Evolutionary conservation across 2,329 filamentous ascomycete species (phyloP), one percentile per base, ranked within the genome.

Genomic region (Decorospora gaudefroyi): DNA sequence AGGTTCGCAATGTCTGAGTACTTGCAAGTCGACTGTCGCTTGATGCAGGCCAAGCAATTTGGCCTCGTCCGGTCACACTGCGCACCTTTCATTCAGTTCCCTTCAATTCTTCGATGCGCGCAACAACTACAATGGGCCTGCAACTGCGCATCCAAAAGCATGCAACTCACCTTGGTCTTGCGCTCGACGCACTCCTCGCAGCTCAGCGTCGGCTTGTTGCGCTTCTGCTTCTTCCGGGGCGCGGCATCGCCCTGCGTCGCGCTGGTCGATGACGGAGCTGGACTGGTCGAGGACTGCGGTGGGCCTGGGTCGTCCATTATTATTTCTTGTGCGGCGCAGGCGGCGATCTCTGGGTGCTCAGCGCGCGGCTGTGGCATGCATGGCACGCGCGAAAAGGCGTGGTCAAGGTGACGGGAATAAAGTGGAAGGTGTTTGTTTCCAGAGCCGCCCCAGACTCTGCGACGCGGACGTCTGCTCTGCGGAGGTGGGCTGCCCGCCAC

Each of bases 121-220:
- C n/a, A 15, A 13, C 11, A 33, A 6, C 12, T 6, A 28, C 26
- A 6, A 6, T n/a, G 5, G 10, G 17, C 13, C 30, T 10, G 23
- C 17, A 32, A 18, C 19, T 31, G 32, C 33, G 33, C 13, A 10
- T n/a, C 25, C 38, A 17, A 19, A 13, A 30, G 18, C 11, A 28
- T 15, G 27, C 21, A 42, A 42, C 78, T 55, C 66, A 86, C 86
- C 78, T 89, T 91, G 16, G 87, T 91, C 73, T 91, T 91, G 56
- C 87, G 78, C 71, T 90, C 86, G 15, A 91, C 88, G 63, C 88
- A 92, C 66, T 90, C 86, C 50, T 84, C 80, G 61, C 88, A 91
- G 34, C 85, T 89, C 51, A 91, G 66, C 1, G 87, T 91, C 3
- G 88, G 88, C 69, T 92, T 92, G 72, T 92, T 92, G 33, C 88